Base-by-base conservation (phyloP, 1,139 yeast species). In the Yamadazyma aaseri region DNA sequence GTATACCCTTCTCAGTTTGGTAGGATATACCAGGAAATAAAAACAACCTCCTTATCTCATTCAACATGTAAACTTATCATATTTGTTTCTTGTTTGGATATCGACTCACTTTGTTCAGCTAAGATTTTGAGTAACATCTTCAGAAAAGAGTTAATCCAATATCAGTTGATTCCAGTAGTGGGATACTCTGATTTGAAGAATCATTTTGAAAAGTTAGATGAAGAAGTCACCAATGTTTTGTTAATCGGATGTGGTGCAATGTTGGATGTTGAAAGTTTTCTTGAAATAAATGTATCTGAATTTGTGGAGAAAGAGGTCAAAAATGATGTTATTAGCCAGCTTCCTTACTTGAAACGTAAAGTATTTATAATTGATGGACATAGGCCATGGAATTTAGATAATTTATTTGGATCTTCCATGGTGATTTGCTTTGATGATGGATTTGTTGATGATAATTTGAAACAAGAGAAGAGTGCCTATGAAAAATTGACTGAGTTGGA, bases 241-340 rank as follows among this genome's bases (percentile, higher is more conserved):
- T 65, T 90, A 29, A 63, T 94, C 2, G 98, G 98, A 0, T 92
- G 97, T 61, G 98, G 98, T n/a, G 95, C 95, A 11, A 80, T 86
- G 74, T 76, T 90, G 20, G 97, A 94, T 57, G 55, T 94, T 24
- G 95, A 86, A 53, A 72, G 78, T 24, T 86, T 86, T 53, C 68
- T 92, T 32, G 90, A 81, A 18, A 72, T 86, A 7, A 79, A 80
- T 36, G 71, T 75, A 0, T 72, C 71, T 20, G 73, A 73, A 3
- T 72, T 60, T 38, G 29, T 51, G 32, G 39, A 49, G 6, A 20
- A 20, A 9, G 27, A 26, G 8, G 29, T 15, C 2, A 34, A 34
- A 11, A 26, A 34, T 14, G 49, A 43, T 20, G 29, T 31, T 2
- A 24, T 44, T 12, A 34, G 25, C 10, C 39, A 41, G 7, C 24